Evolutionary conservation across 495 filamentous ascomycete genomes (phyloP), one percentile per base, ranked within the genome.

Genomic region (Parmelia sp.): DNA sequence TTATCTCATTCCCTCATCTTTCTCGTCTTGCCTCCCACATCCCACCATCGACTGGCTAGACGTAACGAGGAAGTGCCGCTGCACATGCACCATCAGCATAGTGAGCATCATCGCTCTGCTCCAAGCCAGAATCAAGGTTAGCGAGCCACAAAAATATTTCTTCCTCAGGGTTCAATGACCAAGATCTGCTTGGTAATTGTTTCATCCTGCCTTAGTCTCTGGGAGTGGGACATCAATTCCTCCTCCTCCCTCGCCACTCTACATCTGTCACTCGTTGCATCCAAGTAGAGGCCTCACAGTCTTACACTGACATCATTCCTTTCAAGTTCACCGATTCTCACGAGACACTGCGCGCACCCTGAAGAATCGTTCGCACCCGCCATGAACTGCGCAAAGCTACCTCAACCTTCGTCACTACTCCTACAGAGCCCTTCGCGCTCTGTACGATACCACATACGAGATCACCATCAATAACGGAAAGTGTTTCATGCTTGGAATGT

Each of bases 21-120:
- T 62, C 47, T 63, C 61, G 19, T 63, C 36, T 47, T 47, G 61
- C 61, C 35, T 17, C 40, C 36, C 10, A 21, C 61, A 29, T 56
- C 49, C 49, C 61, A 51, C 47, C 35, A 56, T 42, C 23, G 35
- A 36, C 47, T 47, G 44, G 44, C 44, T 23, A 47, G 44, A 47
- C n/a, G 6, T 12, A 47, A 4, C 21, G n/a, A 47, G 44, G 25
- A 45, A 47, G 10, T 25, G 44, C n/a, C 44, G 44, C 44, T 47
- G n/a, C 44, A 47, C 44, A 6, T 47, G n/a, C 44, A 23, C n/a
- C n/a, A 25, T 33, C 60, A 35, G 40, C 60, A 57, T 63, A 25
- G 47, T 51, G 25, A 25, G 25, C 9, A 49, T 51, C 47, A 51
- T 51, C 47, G 23, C 9, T 5, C 6, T 2, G 27, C 15, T 25